Percentiles rank a stretch among this genome's conserved stretches.
Evolutionary conservation across 768 basidiomycete genomes (phyloP).

Genomic region (Lyophyllum decastes): DNA sequence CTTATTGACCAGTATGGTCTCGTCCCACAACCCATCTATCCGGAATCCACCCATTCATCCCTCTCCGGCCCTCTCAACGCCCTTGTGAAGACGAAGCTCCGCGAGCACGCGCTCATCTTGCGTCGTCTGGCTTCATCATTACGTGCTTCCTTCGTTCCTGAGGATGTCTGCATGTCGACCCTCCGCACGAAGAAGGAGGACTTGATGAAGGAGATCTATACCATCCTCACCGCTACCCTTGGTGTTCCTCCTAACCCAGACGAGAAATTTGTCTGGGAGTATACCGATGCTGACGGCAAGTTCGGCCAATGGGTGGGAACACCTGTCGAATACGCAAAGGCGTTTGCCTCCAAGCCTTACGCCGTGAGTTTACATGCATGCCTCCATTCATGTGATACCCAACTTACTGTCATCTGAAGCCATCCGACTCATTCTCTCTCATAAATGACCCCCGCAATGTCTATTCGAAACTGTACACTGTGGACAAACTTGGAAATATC

Average conservation of each 20-base stretch:
- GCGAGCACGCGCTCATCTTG: conserved; percentile 86
- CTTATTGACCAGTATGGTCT: conserved; percentile 75
- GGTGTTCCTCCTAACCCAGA: conserved; percentile 82
- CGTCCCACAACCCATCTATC: conserved; percentile 80
- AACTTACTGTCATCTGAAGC: conserved; percentile 34
- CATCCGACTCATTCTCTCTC: conserved; percentile 82
- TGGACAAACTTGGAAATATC: conserved; percentile 90
- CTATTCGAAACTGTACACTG: conserved; percentile 84
- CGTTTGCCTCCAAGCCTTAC: conserved; percentile 58
- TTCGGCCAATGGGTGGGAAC: conserved; percentile 77
- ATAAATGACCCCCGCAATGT: conserved; percentile 93
- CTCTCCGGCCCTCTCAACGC: conserved; percentile 70
- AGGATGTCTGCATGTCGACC: conserved; percentile 47
- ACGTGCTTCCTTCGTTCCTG: conserved; percentile 44
- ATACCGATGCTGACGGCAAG: conserved; percentile 80
- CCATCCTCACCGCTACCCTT: conserved; percentile 80
- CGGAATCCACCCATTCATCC: conserved; percentile 84
- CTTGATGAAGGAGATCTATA: conserved; percentile 83
- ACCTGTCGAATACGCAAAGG: conserved; percentile 76
- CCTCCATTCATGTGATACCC: neutral
- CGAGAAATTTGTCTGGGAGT: conserved; percentile 83
- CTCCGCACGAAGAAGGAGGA: conserved; percentile 85
- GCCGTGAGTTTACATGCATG: conserved; percentile 38
- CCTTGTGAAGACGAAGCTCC: conserved; percentile 86
- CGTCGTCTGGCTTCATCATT: conserved; percentile 63